Base-by-base conservation (phyloP, 768 basidiomycete genomes). In the Trametes cubensis region DNA sequence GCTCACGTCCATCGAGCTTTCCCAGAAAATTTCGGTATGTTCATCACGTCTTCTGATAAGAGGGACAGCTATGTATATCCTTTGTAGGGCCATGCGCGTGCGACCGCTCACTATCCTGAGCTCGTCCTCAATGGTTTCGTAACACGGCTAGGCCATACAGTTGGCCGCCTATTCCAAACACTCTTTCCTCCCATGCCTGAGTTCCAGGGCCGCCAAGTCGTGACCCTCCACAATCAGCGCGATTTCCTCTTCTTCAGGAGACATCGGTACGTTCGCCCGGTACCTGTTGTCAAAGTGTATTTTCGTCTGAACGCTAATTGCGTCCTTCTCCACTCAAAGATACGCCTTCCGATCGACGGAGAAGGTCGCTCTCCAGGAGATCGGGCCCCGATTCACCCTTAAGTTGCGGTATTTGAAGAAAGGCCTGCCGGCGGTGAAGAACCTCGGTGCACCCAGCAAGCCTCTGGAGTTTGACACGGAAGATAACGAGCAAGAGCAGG, bases 221-320 rank as follows among this genome's bases (percentile, higher is more conserved):
- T 98, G 14, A 97, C 96, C 3, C 80, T 98, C 20, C 97, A 98
- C 72, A 98, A 98, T 71, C 95, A 97, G 73, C 85, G 97, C 49
- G 97, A 99, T 77, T 99, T 98, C 76, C 77, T 99, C 60, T 99
- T 99, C 79, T 96, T 99, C 80, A 80, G 97, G 65, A 81, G 97
- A 60, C 97, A 98, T 79, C 85, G 97, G 88, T 96, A 62, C 55
- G 84, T 71, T 26, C 17, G 38, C 26, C 52, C 21, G 25, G 38
- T 48, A 38, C 38, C 45, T 41, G 18, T 20, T 18, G 6, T 63
- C 62, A 65, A 61, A 10, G 47, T 63, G 7, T 55, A 63, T 30
- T 26, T 41, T 38, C 7, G 54, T 48, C 8, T 49, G 60, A 28
- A 45, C 1, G 21, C 62, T 71, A 23, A 74, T 26, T 48, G 26